phyloP scores from a whole-genome alignment of 805 yeast species.

The Candida gorgasii region DNA sequence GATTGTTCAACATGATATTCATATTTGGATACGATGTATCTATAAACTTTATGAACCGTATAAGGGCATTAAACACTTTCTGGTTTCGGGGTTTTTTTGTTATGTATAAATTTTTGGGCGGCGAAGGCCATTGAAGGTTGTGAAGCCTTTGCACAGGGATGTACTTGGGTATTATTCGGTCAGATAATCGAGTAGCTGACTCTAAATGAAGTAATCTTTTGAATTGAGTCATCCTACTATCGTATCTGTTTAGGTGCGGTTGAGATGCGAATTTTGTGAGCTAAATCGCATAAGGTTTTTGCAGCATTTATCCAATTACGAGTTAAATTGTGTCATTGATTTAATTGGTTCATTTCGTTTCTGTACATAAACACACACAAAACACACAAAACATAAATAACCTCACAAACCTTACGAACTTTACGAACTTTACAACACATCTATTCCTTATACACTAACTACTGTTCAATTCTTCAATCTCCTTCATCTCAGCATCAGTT shows the following conservation, averaged over 20 bases:
- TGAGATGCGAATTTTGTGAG: not conserved
- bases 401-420: no score
- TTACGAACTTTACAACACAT: no score
- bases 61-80: conserved; percentile 64
- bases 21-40: conserved; percentile 65
- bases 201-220: conserved; percentile 6
- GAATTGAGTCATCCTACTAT: conserved; percentile 4
- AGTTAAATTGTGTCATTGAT: no score
- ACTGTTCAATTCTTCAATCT: conserved; percentile 36
- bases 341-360: no score
- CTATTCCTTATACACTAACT: no score
- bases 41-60: conserved; percentile 60
- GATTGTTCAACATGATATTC: conserved; percentile 75
- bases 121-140: conserved; percentile 7
- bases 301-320: no score
- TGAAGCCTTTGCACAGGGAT: conserved; percentile 9
- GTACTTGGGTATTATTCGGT: conserved; percentile 13
- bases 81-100: conserved; percentile 84
- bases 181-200: conserved; percentile 5
- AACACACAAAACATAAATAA: not conserved
- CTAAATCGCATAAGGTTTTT: no score
- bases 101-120: conserved; percentile 67
- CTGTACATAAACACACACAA: no score
- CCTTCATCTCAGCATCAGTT: conserved; percentile 39
- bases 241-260: not conserved